These are phyloP conservation scores for Penicillium sp. DNA, from an alignment of 2,329 filamentous ascomycete genomes.

Conservation along the genomic window DNA sequence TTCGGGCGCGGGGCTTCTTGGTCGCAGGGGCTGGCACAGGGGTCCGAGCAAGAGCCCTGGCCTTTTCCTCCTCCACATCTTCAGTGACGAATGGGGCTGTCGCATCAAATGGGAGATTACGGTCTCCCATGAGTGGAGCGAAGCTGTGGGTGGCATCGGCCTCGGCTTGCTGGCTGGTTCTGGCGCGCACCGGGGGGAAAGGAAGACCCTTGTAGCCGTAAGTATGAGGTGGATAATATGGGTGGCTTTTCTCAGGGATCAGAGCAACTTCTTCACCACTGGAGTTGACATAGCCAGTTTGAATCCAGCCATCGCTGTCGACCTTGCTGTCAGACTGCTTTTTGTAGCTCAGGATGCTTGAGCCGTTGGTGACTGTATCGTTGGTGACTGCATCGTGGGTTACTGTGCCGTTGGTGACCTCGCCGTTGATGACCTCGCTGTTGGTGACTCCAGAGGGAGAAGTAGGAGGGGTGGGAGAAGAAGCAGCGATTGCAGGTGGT, in stretches of 20 bases:
- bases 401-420: too few relatives aligned
- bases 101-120: constrained; percentile 16
- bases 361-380: background rate
- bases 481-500: background rate
- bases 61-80: constrained; percentile 13
- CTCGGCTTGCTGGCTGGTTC: constrained; percentile 10
- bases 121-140: constrained; percentile 21
- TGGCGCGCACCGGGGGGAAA: constrained; percentile 17
- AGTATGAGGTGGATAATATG: constrained; percentile 15
- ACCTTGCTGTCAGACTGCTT: background rate
- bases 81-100: constrained; percentile 9
- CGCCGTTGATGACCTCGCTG: too few relatives aligned
- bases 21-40: background rate
- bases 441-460: background rate
- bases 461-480: background rate
- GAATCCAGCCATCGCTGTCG: constrained; percentile 11
- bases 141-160: constrained; percentile 14
- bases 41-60: constrained; percentile 2
- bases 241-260: constrained; percentile 5
- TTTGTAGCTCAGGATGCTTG: constrained; percentile 1
- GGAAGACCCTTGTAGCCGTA: constrained; percentile 18
- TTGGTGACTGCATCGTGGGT: background rate
- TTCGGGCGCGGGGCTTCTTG: constrained; percentile 12
- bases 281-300: constrained; percentile 15
- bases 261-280: constrained; percentile 19